phyloP scores from a whole-genome alignment of 1,139 yeast genomes.

The Saccharomyces pastorianus region DNA sequence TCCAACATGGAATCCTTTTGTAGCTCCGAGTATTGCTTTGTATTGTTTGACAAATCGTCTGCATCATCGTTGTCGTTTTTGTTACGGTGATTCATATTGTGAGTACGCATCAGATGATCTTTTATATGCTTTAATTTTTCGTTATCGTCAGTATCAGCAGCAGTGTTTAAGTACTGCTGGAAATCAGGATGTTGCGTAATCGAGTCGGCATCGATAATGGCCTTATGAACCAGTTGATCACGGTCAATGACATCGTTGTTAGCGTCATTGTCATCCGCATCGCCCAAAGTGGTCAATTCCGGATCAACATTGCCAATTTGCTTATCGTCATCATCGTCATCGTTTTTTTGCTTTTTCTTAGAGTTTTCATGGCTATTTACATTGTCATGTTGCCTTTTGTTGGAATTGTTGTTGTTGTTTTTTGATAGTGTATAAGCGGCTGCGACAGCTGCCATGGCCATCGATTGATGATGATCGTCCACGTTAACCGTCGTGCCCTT shows the following conservation, averaged over 20 bases:
- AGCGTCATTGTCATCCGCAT: background rate
- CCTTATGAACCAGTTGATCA: conserved; percentile 58
- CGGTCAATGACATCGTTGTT: conserved; percentile 33
- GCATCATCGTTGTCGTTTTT: background rate
- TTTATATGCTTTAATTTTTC: background rate
- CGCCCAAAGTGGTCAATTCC: background rate
- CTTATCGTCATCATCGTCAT: background rate
- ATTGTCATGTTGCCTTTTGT: background rate
- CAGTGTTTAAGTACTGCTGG: conserved; percentile 37
- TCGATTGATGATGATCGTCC: conserved; percentile 6
- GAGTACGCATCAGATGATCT: background rate
- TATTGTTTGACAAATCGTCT: background rate
- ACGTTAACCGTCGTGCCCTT: background rate
- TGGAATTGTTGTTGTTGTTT: background rate
- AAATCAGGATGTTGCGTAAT: conserved; percentile 47
- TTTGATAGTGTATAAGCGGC: background rate
- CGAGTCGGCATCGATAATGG: conserved; percentile 57
- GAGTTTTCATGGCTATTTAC: background rate
- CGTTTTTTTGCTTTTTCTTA: background rate
- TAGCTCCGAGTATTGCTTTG: conserved; percentile 1
- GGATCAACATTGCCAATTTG: background rate
- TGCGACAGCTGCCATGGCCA: background rate
- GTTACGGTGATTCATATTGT: background rate
- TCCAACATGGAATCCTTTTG: background rate
- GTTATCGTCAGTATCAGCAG: conserved; percentile 14